These are phyloP conservation scores for Backusella parvicylindrica DNA, from an alignment of 192 early-diverging fungal genomes.

Conservation along the genomic window DNA sequence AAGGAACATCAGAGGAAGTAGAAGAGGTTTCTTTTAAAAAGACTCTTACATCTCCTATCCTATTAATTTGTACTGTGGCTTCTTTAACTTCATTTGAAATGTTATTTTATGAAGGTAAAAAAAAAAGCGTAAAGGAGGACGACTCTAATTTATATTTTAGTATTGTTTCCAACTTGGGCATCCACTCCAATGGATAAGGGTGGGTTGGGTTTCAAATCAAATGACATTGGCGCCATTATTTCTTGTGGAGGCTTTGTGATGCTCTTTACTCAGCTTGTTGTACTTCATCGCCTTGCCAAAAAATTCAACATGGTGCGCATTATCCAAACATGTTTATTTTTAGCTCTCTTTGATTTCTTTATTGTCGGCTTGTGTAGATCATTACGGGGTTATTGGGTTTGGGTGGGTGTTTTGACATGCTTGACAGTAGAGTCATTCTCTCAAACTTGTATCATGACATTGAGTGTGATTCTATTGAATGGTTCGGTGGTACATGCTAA, in stretches of 20 bases:
- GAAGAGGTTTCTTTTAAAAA: constrained; percentile 1
- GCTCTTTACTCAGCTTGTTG: constrained; percentile 46
- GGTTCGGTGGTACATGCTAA: constrained; percentile 39
- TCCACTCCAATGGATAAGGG: constrained; percentile 30
- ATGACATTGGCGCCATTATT: constrained; percentile 48
- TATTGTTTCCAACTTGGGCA: constrained; percentile 26
- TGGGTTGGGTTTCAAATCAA: constrained; percentile 48
- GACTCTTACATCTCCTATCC: constrained; percentile 14
- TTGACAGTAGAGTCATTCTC: constrained; percentile 19
- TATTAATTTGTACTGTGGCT: constrained; percentile 10
- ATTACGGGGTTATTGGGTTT: constrained; percentile 18
- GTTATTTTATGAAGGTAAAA: constrained; percentile 31
- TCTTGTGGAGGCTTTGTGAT: constrained; percentile 38
- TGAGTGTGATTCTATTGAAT: constrained; percentile 41
- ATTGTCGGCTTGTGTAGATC: constrained; percentile 5
- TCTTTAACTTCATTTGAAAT: constrained; percentile 9
- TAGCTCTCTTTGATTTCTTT: constrained; percentile 8
- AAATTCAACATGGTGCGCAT: constrained; percentile 42
- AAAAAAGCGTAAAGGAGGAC: neutral
- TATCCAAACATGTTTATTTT: constrained; percentile 33
- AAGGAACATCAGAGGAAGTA: neutral
- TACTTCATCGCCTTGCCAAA: constrained; percentile 40
- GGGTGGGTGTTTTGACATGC: constrained; percentile 17
- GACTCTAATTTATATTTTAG: neutral
- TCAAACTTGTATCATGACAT: constrained; percentile 35